Evolutionary conservation across 352 stramenopile genomes (phyloP), one percentile per base, ranked within the genome.

Genomic region (Pythium grandisporangium): DNA sequence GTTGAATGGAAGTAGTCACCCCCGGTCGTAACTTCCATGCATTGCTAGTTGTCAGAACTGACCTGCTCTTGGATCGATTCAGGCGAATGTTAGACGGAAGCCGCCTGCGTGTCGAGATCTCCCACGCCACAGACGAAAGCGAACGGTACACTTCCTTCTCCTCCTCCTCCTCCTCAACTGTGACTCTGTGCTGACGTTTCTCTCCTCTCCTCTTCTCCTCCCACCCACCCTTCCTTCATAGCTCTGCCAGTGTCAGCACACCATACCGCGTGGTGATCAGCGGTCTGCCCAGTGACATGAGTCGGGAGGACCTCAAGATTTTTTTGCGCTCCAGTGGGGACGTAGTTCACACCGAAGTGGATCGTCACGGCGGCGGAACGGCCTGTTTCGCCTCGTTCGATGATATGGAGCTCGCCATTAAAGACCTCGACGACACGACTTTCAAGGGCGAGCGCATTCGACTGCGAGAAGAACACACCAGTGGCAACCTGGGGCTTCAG

Each of bases 241-340:
- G n/a, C n/a, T n/a, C n/a, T n/a, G n/a, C n/a, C n/a, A n/a, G n/a
- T n/a, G 53, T 53, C 6, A 56, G 69, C 17, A 84, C 73, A 10
- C 63, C 74, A 32, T 71, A 75, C 41, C 71, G 77, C 17, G 56
- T 87, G 19, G 51, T 45, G 1, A 42, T 91, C 27, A 61, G 35
- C 34, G 57, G 72, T 7, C 22, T 91, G 27, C 58, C 70, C 6
- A 43, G 47, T 5, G 46, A 48, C 0, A 69, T 80, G 43, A 85
- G 62, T 12, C 71, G 55, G 59, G 61, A 73, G 44, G 77, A 87
- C 29, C 55, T 88, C 21, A 84, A 85, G 45, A 68, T 81, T 45
- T 79, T 83, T 41, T 49, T 88, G 2, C 61, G 60, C 2, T 53
- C 63, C 29, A 68, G 61, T 0, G 72, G 65, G 21, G 77, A 88